Conservation (phyloP, 2,329 filamentous ascomycete genomes). For the Penicillium sp. region DNA sequence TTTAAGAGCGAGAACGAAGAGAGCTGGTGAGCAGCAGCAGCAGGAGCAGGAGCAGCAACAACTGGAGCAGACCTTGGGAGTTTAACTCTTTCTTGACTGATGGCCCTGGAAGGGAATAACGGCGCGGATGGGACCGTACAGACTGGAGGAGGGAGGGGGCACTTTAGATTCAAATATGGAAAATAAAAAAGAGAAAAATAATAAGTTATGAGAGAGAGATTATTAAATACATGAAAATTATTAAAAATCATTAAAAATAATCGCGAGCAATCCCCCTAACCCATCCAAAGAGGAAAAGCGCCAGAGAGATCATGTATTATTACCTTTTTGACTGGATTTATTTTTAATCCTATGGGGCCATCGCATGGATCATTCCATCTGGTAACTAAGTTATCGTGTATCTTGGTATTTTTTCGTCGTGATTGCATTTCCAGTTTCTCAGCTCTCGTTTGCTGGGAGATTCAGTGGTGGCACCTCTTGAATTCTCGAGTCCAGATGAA, state of each 20-base stretch:
- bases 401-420: too few species aligned
- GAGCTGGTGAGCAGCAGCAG: background rate
- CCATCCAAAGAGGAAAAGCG: background rate
- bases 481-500: too few species aligned
- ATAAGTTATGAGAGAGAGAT: background rate
- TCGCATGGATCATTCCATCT: constrained; percentile 2
- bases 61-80: background rate
- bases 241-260: background rate
- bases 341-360: background rate
- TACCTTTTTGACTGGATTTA: background rate
- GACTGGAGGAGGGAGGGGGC: background rate
- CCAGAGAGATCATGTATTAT: background rate
- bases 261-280: background rate
- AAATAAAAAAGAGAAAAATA: background rate
- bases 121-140: constrained; percentile 19
- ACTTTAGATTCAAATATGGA: constrained; percentile 2
- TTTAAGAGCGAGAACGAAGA: background rate
- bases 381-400: background rate
- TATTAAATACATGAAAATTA: background rate
- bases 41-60: background rate
- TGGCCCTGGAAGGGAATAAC: constrained; percentile 23
- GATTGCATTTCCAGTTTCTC: too few species aligned
- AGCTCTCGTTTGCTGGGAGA: too few species aligned
- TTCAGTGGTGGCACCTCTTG: too few species aligned
- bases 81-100: background rate